Evolutionary conservation across 176 grass and related monocot genomes (phyloP), one percentile per base, ranked within the genome.

Genomic region (Neostapfia colusana): DNA sequence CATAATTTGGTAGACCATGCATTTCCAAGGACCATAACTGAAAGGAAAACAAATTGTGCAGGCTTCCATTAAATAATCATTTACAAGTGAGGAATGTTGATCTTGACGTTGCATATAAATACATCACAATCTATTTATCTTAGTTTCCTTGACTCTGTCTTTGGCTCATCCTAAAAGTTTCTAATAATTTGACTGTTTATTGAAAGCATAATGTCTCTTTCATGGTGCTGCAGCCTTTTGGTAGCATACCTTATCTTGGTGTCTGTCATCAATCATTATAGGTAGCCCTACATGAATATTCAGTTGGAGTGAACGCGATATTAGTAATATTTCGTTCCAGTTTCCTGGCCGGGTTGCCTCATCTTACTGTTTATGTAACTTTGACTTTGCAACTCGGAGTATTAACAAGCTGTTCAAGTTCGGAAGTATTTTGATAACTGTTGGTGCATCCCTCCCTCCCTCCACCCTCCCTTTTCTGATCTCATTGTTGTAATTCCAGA

Each of bases 401-500:
- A 77, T 10, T 77, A 35, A 54, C 36, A 67, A 53, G 27, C 48
- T 63, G 54, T 38, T 77, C 23, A 21, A 66, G 49, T 74, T 82
- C 83, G 83, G 77, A 3, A 23, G 46, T 64, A 56, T 67, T 74
- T 51, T 23, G 40, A 36, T 70, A 59, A 58, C 25, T 13, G 10
- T 74, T 63, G 51, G 20, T 27, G 4, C 31, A 42, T 40, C 6
- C 10, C 24, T 57, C 72, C 12, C 71, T 50, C 6, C 76, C 72
- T 3, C 10, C 24, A 49, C 72, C 12, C 71, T 50, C 6, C 76
- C 72, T 3, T 72, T 4, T 48, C 45, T 75, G 45, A 67, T 49
- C 39, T 53, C 0, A 15, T 82, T 59, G 21, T 72, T 81, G 71
- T 76, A 71, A 75, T 73, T 92, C 42, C 83, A 98, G 95, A 88